Conservation (phyloP, 1,139 yeast genomes). For the Pichia sp. region DNA sequence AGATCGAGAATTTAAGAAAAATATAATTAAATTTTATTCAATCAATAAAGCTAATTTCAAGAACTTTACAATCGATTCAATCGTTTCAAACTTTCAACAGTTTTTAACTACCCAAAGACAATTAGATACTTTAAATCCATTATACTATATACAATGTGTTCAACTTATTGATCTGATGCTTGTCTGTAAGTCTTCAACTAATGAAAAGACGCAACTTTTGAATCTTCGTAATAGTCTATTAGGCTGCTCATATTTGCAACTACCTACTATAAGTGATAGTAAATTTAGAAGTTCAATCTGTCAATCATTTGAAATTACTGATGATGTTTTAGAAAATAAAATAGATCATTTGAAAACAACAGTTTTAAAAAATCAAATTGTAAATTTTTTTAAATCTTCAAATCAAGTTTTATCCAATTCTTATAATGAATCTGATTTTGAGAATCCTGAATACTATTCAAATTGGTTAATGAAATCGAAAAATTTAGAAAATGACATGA, state of each 20-base stretch:
- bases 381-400: slow-evolving; percentile 12
- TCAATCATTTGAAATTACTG: slow-evolving; percentile 12
- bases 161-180: slow-evolving; percentile 20
- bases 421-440: slow-evolving; percentile 22
- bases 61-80: slow-evolving; percentile 14
- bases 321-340: slow-evolving; percentile 2
- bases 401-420: slow-evolving; percentile 11
- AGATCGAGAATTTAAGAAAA: slow-evolving; percentile 17
- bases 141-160: slow-evolving; percentile 15
- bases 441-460: slow-evolving; percentile 16
- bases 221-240: slow-evolving; percentile 11
- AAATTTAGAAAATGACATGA: slow-evolving; percentile 14
- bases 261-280: slow-evolving; percentile 18
- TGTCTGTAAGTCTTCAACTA: slow-evolving; percentile 13
- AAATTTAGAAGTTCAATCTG: slow-evolving; percentile 12
- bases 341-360: slow-evolving; percentile 5
- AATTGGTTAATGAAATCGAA: slow-evolving; percentile 21
- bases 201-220: slow-evolving; percentile 12
- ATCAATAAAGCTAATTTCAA: slow-evolving; percentile 16
- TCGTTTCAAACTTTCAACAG: slow-evolving; percentile 7
- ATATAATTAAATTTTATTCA: slow-evolving; percentile 16
- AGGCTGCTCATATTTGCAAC: slow-evolving; percentile 10
- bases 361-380: slow-evolving; percentile 20
- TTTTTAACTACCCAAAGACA: slow-evolving; percentile 5
- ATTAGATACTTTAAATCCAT: not conserved